phyloP scores from a whole-genome alignment of 2,329 filamentous ascomycete genomes.

The Calonectria hongkongensis region DNA sequence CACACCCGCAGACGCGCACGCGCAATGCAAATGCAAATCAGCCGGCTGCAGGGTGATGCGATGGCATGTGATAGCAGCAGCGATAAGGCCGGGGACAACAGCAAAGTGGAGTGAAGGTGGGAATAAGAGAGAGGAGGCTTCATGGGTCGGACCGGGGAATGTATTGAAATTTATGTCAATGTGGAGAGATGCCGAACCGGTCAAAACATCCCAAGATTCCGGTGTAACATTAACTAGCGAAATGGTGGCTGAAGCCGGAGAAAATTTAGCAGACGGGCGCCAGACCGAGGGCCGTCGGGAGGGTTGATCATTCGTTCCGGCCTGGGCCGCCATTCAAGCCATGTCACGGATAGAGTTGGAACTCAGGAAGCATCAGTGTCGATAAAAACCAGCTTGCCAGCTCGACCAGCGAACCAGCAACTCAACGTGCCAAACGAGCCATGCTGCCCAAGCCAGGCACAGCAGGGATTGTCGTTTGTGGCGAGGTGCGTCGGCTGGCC shows the following conservation, averaged over 20 bases:
- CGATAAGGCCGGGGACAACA: slow-evolving; percentile 35
- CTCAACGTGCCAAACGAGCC: background rate
- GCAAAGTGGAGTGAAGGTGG: slow-evolving; percentile 33
- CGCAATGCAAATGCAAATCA: slow-evolving; percentile 29
- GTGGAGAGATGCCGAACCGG: slow-evolving; percentile 27
- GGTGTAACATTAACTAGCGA: slow-evolving; percentile 15
- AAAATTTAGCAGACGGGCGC: slow-evolving; percentile 10
- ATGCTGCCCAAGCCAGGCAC: slow-evolving; percentile 16
- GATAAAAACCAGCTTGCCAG: background rate
- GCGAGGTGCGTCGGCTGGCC: slow-evolving; percentile 9
- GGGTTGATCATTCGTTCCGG: slow-evolving; percentile 8
- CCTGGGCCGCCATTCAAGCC: slow-evolving; percentile 7
- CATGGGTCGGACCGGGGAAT: slow-evolving; percentile 34
- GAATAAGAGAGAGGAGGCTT: slow-evolving; percentile 34
- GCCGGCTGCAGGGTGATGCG: slow-evolving; percentile 33
- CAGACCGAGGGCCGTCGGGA: slow-evolving; percentile 24
- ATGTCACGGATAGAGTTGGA: slow-evolving; percentile 8
- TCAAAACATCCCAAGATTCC: slow-evolving; percentile 23
- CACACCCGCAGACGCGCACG: slow-evolving; percentile 14
- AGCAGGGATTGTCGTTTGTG: slow-evolving; percentile 17
- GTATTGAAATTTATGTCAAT: slow-evolving; percentile 32
- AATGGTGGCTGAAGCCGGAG: slow-evolving; percentile 24
- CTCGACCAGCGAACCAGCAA: too few relatives aligned
- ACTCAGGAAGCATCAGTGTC: background rate
- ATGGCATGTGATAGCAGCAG: slow-evolving; percentile 49